phyloP scores from a whole-genome alignment of 75 land plant species.

The Selaginella moellendorffii region DNA sequence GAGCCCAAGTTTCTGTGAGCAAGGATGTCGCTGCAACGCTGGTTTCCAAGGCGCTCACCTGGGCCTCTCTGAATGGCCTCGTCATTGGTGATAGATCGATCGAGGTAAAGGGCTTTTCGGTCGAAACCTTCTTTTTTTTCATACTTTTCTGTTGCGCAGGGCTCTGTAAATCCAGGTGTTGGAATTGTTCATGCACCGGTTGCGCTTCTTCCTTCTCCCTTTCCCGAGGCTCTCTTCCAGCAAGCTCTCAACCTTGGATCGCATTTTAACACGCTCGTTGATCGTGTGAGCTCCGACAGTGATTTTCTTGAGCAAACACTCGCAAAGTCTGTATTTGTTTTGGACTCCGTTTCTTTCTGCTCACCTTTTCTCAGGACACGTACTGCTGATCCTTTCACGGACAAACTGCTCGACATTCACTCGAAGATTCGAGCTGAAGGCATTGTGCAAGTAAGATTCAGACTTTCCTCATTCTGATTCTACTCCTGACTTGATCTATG shows the following conservation, averaged over 20 bases:
- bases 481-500: neutral
- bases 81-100: constrained; percentile 50
- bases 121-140: too few species aligned
- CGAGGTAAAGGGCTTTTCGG: constrained; percentile 33
- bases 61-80: constrained; percentile 82
- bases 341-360: neutral
- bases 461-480: too few species aligned
- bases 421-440: constrained; percentile 46
- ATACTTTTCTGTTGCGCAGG: constrained; percentile 30
- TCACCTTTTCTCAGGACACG: constrained; percentile 45
- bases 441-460: constrained; percentile 72
- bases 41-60: constrained; percentile 62
- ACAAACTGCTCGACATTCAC: constrained; percentile 74
- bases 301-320: constrained; percentile 66
- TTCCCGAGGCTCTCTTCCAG: constrained; percentile 47
- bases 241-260: constrained; percentile 88
- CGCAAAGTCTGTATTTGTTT: constrained; percentile 36
- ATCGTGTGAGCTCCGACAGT: constrained; percentile 76
- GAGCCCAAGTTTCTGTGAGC: constrained; percentile 1
- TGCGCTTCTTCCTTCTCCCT: constrained; percentile 61
- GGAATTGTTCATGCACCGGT: constrained; percentile 93
- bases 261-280: constrained; percentile 72
- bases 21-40: constrained; percentile 28
- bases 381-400: constrained; percentile 71
- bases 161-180: constrained; percentile 75